Base-by-base conservation (phyloP, 352 stramenopile species). In the Pythium chondricola region DNA sequence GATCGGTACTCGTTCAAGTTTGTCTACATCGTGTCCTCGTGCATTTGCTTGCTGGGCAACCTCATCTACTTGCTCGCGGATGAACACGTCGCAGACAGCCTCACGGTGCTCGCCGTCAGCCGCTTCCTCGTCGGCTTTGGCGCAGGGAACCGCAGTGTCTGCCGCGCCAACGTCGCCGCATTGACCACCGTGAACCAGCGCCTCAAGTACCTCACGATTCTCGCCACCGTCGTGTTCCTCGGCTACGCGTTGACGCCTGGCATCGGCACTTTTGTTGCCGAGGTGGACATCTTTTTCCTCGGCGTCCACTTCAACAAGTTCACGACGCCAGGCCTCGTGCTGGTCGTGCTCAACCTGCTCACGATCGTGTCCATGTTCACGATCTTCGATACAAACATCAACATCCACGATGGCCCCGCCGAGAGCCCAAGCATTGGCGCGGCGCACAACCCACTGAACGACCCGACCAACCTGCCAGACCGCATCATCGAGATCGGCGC, bases 101-200 rank as follows among this genome's bases (percentile, higher is more conserved):
- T 87, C 18, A 57, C 39, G 9, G 53, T 84, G 33, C 36, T 90
- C 22, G 69, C 69, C 9, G 49, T 66, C 0, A 87, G 74, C 60
- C 75, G 79, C 9, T 90, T 88, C 40, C 66, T 88, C 26, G 79
- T 90, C 16, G 79, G 79, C 45, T 90, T 90, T 49, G 79, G 79
- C 10, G 79, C 79, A 30, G 79, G 79, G 42, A 90, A 88, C 46
- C 79, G 79, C 36, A 88, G 76, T 24, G 79, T 90, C 1, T 90
- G 79, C 32, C 74, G 79, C 27, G 79, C 79, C 20, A 76, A 90
- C 43, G 79, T 88, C 8, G 79, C 79, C 10, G 60, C 69, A 22
- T 68, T 90, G 49, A 90, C 76, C 3, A 76, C 71, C 13, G 63
- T 85, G 48, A 74, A 80, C 49, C 79, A 90, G 62, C 74, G 79